Base-by-base conservation (phyloP, 2,329 filamentous ascomycete genomes). In the Fusarium miscanthi region DNA sequence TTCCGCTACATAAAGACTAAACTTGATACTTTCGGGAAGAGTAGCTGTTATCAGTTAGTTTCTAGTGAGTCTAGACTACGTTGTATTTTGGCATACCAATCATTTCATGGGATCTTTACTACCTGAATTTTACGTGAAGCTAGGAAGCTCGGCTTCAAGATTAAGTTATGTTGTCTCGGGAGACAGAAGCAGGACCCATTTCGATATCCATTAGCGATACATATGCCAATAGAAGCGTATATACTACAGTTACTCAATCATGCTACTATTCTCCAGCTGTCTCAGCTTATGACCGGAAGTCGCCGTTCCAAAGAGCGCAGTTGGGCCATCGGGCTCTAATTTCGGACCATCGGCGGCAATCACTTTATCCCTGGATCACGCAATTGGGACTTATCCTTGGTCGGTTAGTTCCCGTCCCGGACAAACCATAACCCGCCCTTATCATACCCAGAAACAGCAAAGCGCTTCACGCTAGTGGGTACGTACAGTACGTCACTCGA, bases 351-450 rank as follows among this genome's bases (percentile, higher is more conserved):
- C 65, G 66, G 66, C 66, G 66, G 66, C 42, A 64, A 42, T 41
- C 46, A 69, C 51, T 64, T 46, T 37, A 69, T 69, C 66, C 66
- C 66, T 69, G 66, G 21, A 69, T 69, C 66, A 69, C 66, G 66
- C 66, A 69, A 69, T 69, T 46, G 51, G 30, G 25, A 69, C 66
- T 69, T 64, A 27, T 11, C 65, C 45, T 37, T 8, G 27, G 19
- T 17, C 8, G 38, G 66, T 59, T 21, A 69, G 59, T 5, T 40
- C 37, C 19, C 3, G 25, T 0, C 2, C 0, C 45, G 66, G 65
- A 41, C 2, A 37, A 58, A 59, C 17, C 0, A 72, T 69, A 38
- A 14, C 59, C 71, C 71, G 70, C 2, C 8, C 4, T 6, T 33
- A 0, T 16, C 1, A 1, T 2, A 5, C 21, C 62, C 46, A 12